These are phyloP conservation scores for Licmophora abbreviata DNA, from an alignment of 108 stramenopile species.

Conservation along the genomic window DNA sequence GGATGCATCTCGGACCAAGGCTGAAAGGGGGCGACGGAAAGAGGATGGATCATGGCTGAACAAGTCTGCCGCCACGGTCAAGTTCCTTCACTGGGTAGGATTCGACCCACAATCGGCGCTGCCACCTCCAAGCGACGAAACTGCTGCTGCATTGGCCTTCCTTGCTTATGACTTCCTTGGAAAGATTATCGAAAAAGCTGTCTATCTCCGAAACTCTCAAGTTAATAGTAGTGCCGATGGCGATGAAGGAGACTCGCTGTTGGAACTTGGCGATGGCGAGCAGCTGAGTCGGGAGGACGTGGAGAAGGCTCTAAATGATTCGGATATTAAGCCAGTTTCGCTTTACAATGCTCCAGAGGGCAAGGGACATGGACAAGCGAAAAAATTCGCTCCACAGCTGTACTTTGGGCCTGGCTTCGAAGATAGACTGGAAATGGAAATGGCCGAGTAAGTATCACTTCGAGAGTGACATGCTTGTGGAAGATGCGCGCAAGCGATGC, in stretches of 20 bases:
- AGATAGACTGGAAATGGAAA: constrained; percentile 70
- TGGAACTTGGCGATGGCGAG: constrained; percentile 46
- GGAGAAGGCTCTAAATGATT: constrained; percentile 38
- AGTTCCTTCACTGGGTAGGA: constrained; percentile 80
- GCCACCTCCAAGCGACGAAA: constrained; percentile 61
- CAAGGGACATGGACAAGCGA: not conserved
- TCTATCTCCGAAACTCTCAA: constrained; percentile 15
- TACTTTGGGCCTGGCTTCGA: constrained; percentile 88
- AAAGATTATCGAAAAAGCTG: constrained; percentile 71
- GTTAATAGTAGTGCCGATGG: not conserved
- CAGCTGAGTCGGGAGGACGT: constrained; percentile 46
- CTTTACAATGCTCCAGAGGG: constrained; percentile 25
- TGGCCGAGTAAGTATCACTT: constrained; percentile 72
- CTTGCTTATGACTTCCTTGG: constrained; percentile 76
- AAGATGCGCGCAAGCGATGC: no score
- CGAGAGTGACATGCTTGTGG: no score
- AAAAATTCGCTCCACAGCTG: constrained; percentile 39
- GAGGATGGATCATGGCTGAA: constrained; percentile 36
- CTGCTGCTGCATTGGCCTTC: constrained; percentile 70
- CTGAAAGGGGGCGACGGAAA: constrained; percentile 23
- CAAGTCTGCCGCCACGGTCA: constrained; percentile 35
- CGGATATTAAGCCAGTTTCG: constrained; percentile 37
- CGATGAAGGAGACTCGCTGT: constrained; percentile 9
- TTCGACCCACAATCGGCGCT: constrained; percentile 50
- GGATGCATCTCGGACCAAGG: constrained; percentile 16